Base-by-base conservation (phyloP, 148 eudicot species). In the Camellia japonica region DNA sequence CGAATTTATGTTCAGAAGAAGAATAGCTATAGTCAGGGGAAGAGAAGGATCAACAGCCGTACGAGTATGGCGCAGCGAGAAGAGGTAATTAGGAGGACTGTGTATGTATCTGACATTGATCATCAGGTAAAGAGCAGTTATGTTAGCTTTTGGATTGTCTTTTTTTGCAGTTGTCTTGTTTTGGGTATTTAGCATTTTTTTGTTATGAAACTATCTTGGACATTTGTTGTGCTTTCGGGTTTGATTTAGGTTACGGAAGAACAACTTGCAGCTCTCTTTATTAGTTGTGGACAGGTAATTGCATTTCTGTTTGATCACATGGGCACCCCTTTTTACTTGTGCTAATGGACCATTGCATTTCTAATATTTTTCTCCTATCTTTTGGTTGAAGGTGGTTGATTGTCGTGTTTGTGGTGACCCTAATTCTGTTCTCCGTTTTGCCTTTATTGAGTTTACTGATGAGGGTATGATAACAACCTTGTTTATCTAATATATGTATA, bases 361-460 rank as follows among this genome's bases (percentile, higher is more conserved):
- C 61, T 81, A 52, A 52, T 74, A 65, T 4, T 12, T 38, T 82
- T 55, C 49, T 65, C 70, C 30, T 13, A 5, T 55, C 65, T 66
- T 82, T 69, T 41, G 73, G 76, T 44, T 83, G 74, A 86, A 94
- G 99, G 99, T 97, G 82, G 96, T 97, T 76, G 99, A 97, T 76
- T 97, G 99, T 83, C 99, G 99, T 78, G 87, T 97, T 62, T 97
- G 99, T 85, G 99, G 99, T 49, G 98, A 97, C 80, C 98, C 99
- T 20, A 94, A 94, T 80, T 97, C 99, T 55, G 87, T 93, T 42
- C 99, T 97, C 79, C 99, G 98, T 69, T 97, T 97, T 91, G 99
- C 99, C 71, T 97, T 97, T 76, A 74, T 94, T 19, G 99, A 97
- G 82, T 94, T 97, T 81, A 93, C 97, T 75, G 92, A 94, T 72